These are phyloP conservation scores for Penicillium odoratum DNA, from an alignment of 495 filamentous ascomycete genomes.

Conservation along the genomic window DNA sequence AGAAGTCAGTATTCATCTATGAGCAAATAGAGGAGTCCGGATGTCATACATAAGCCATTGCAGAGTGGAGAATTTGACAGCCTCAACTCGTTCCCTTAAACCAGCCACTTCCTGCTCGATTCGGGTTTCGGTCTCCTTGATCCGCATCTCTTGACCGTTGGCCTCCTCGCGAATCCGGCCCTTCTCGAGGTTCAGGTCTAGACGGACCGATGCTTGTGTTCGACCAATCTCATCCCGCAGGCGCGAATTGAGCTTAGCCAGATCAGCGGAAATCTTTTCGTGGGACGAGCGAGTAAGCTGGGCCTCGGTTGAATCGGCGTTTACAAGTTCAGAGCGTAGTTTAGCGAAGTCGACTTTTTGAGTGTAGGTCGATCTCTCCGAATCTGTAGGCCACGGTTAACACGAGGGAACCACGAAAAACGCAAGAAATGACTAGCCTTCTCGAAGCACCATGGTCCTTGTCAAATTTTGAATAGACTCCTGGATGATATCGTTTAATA, in stretches of 20 bases:
- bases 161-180: conserved; percentile 95
- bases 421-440: conserved; percentile 51
- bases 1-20: conserved; percentile 26
- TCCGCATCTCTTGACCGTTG: conserved; percentile 94
- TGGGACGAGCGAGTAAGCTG: conserved; percentile 85
- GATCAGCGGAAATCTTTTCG: conserved; percentile 89
- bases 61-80: conserved; percentile 94
- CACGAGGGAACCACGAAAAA: not conserved
- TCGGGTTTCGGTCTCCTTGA: conserved; percentile 97
- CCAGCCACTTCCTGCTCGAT: conserved; percentile 98
- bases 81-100: conserved; percentile 86
- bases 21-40: conserved; percentile 5
- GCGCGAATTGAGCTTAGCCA: conserved; percentile 85
- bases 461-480: conserved; percentile 98
- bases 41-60: conserved; percentile 85
- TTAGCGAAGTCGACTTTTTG: conserved; percentile 99
- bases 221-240: conserved; percentile 91
- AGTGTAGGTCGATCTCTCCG: conserved; percentile 78
- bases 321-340: conserved; percentile 88
- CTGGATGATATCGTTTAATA: conserved; percentile 94
- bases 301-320: conserved; percentile 85
- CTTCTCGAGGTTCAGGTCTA: conserved; percentile 97
- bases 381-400: conserved; percentile 36
- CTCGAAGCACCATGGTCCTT: conserved; percentile 96
- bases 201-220: conserved; percentile 84